Evolutionary conservation across 2,329 filamentous ascomycete genomes (phyloP), one percentile per base, ranked within the genome.

Genomic region (Arthrobotrys iridis): DNA sequence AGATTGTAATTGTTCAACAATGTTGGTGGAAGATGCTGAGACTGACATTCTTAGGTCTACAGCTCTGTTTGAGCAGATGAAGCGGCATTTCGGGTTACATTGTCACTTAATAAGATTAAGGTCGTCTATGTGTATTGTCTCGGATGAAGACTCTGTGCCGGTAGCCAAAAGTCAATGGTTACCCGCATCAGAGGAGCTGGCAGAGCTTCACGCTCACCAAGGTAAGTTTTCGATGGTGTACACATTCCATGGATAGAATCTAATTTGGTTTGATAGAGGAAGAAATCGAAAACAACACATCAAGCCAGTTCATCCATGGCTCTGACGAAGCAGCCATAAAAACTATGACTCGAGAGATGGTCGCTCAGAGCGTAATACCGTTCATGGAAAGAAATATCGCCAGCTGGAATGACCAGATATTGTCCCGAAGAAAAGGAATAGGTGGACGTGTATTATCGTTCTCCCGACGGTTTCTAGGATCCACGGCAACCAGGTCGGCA

Each of bases 331-430:
- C 91, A 4, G 93, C 93, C 13, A 91, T 99, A 75, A 90, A 90
- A 62, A 91, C 91, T 0, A 96, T 99, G 81, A 88, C 98, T 73
- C 90, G 95, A 30, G 96, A 99, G 82, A 92, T 99, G 86, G 92
- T 97, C 5, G 95, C 91, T 0, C 94, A 98, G 81, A 98, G 94
- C 0, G 89, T 99, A 60, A 87, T 99, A 67, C 95, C 96, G 0
- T 93, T 92, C 41, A 99, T 99, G 96, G 95, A 99, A 83, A 90
- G 94, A 66, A 90, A 91, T 77, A 88, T 96, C 8, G 90, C 93
- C 4, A 86, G 93, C 3, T 99, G 95, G 96, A 99, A 99, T 80
- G 95, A 99, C 79, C 94, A 98, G 82, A 91, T 98, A 24, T 93
- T 94, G 13, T 97, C 96, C 10, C 88, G 92, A 71, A 87, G 96